Base-by-base conservation (phyloP, 148 eudicot species). In the Beta vulgaris region DNA sequence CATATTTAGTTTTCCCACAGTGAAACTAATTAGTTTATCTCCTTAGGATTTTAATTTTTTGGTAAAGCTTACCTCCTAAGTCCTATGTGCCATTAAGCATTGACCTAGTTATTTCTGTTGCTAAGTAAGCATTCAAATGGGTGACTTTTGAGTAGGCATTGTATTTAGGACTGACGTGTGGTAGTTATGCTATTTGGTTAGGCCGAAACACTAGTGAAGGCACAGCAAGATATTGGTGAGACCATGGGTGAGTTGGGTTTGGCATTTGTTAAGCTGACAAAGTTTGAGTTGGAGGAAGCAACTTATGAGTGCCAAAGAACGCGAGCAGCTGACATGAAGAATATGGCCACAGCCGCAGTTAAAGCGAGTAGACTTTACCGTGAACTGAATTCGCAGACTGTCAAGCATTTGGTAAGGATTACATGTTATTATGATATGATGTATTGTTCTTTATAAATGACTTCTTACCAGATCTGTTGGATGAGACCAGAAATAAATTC, bases 161-260 rank as follows among this genome's bases (percentile, higher is more conserved):
- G 77, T 63, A 23, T 43, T 49, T 26, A n/a, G 43, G 23, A 63
- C 35, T 71, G 68, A 87, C 77, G 69, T 91, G 82, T 34, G 34
- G n/a, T 49, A 66, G 42, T 29, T 8, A 43, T 70, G 36, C 68
- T 34, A 31, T 64, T 40, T 72, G 60, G 15, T 77, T 70, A 95
- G 97, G 99, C 97, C 16, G 99, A 92, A 80, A 76, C 83, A 68
- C 85, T 92, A 80, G 96, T 89, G 46, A 95, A 92, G 76, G 88
- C 90, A 69, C 96, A 95, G 78, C 96, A 89, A 82, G 89, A 87
- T 46, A 86, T 91, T 77, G 96, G 96, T 42, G 96, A 92, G 72
- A 88, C 96, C n/a, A 84, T 91, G 92, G 99, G 97, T 34, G 94
- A 89, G 43, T 78, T 95, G 66, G 99, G 99, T 51, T 78, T 95